Evolutionary conservation across 306 rosid species (phyloP).

Genomic region (Hippophae gyantsensis): DNA sequence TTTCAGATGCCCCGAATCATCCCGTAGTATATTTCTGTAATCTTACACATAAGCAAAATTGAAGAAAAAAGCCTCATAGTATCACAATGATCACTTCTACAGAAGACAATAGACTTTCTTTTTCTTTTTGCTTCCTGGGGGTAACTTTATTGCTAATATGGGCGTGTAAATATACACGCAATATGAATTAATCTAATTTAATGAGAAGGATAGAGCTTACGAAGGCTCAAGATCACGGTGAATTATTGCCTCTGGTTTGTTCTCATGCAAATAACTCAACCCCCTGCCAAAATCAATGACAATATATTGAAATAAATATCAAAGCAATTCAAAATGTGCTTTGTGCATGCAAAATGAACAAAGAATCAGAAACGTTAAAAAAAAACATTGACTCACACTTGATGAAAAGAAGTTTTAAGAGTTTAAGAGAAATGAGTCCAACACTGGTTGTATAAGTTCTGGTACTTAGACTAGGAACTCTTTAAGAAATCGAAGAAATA

Average conservation of each 20-base stretch:
- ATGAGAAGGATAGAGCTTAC: slow-evolving; percentile 36
- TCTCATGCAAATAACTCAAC: slow-evolving; percentile 87
- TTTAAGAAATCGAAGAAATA: too few relatives aligned
- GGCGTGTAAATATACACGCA: neutral
- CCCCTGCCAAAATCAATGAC: slow-evolving; percentile 54
- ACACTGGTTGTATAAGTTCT: too few relatives aligned
- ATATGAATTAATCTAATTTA: slow-evolving; percentile 3
- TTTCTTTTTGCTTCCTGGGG: too few relatives aligned
- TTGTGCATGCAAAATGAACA: slow-evolving; percentile 10
- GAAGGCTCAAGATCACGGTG: slow-evolving; percentile 99
- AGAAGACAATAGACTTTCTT: slow-evolving; percentile 3
- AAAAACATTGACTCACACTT: neutral
- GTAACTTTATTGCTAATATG: neutral
- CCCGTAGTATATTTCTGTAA: slow-evolving; percentile 93
- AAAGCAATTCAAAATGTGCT: slow-evolving; percentile 2
- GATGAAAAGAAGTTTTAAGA: too few relatives aligned
- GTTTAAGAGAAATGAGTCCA: too few relatives aligned
- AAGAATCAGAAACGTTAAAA: neutral
- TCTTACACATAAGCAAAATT: slow-evolving; percentile 38
- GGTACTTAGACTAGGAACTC: too few relatives aligned
- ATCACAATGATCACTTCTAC: slow-evolving; percentile 22
- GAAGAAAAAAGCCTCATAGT: slow-evolving; percentile 7
- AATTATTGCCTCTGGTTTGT: slow-evolving; percentile 85
- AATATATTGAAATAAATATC: slow-evolving; percentile 1
- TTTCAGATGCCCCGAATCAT: slow-evolving; percentile 86